Conservation (phyloP, 148 eudicot genomes). For the Camellia granthamiana region DNA sequence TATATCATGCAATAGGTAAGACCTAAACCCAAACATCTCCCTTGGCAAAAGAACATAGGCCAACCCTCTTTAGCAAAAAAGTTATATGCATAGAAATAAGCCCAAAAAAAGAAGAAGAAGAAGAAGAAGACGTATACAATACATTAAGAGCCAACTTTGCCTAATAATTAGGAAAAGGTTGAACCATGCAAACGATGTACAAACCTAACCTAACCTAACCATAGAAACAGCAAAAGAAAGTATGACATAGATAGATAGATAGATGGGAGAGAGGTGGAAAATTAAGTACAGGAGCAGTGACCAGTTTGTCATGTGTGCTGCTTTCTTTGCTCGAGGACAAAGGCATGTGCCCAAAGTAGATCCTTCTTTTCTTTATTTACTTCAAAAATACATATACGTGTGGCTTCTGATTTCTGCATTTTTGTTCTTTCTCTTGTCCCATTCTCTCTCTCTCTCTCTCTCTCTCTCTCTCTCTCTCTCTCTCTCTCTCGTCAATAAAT, state of each 20-base stretch:
- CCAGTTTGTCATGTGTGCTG: conserved; percentile 3
- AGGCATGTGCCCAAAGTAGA: neutral
- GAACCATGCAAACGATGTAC: neutral
- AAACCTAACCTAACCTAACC: neutral
- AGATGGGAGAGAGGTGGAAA: neutral
- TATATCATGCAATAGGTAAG: too few relatives aligned
- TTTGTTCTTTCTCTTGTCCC: too few relatives aligned
- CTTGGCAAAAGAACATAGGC: too few relatives aligned
- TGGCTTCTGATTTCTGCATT: too few relatives aligned
- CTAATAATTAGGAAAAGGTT: neutral
- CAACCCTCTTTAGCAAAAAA: too few relatives aligned
- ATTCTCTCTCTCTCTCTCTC: too few relatives aligned
- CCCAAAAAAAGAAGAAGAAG: too few relatives aligned
- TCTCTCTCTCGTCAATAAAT: too few relatives aligned
- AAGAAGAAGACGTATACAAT: neutral
- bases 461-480: too few relatives aligned
- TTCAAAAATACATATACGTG: too few relatives aligned
- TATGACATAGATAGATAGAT: neutral
- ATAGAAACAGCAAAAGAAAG: neutral
- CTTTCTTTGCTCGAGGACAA: neutral
- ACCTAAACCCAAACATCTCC: too few relatives aligned
- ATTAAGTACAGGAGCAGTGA: neutral
- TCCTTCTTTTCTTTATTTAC: neutral
- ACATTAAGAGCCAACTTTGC: neutral
- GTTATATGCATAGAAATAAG: too few relatives aligned